Conservation (phyloP, 1,284 basidiomycete genomes). For the Puccinia horiana region DNA sequence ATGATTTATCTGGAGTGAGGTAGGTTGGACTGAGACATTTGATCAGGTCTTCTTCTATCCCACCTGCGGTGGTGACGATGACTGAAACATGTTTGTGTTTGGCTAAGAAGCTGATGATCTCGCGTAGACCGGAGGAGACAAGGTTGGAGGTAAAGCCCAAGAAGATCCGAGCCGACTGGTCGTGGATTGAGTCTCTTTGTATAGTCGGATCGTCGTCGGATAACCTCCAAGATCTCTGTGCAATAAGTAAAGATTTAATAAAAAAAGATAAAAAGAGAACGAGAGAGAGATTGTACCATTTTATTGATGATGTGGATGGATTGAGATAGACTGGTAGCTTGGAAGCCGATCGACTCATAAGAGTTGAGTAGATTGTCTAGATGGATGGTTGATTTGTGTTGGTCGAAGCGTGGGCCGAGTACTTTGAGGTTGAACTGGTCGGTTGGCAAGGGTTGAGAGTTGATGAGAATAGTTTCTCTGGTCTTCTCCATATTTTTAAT, state of each 20-base stretch:
- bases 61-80: slow-evolving; percentile 58
- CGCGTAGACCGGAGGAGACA: slow-evolving; percentile 58
- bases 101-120: slow-evolving; percentile 58
- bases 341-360: slow-evolving; percentile 57
- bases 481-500: slow-evolving; percentile 43
- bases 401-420: slow-evolving; percentile 57
- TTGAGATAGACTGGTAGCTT: slow-evolving; percentile 56
- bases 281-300: slow-evolving; percentile 53
- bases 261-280: slow-evolving; percentile 13
- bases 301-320: slow-evolving; percentile 57
- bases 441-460: slow-evolving; percentile 13
- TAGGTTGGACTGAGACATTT: slow-evolving; percentile 59
- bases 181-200: background rate
- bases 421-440: slow-evolving; percentile 44
- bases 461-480: background rate
- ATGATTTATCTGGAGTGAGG: slow-evolving; percentile 53
- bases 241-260: background rate
- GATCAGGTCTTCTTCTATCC: slow-evolving; percentile 59
- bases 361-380: slow-evolving; percentile 54
- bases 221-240: slow-evolving; percentile 41
- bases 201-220: slow-evolving; percentile 45
- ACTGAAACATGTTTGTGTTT: slow-evolving; percentile 58
- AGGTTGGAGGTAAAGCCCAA: slow-evolving; percentile 59
- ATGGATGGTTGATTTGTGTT: slow-evolving; percentile 52
- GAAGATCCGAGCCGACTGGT: slow-evolving; percentile 51